Base-by-base conservation (phyloP, 305 asterid genomes). In the Nicotiana rustica region DNA sequence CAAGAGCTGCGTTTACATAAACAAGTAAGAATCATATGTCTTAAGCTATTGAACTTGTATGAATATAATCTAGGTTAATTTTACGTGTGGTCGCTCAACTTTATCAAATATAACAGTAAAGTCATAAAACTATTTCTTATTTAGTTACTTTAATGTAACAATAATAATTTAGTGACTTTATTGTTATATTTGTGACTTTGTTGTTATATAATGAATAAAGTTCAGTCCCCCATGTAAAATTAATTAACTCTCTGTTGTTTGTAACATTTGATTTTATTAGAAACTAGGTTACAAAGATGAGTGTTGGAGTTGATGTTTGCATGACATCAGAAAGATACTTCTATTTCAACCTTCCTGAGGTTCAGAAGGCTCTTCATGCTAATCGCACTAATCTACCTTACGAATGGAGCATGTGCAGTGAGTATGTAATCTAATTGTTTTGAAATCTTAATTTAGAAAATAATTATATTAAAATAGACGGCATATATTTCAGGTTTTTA, bases 341-440 rank as follows among this genome's bases (percentile, higher is more conserved):
- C 81, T 88, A 88, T 78, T 81, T 88, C 29, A 86, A 82, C 15
- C 87, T 86, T 33, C 90, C 89, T 4, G 83, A 88, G 56, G 90
- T 88, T 55, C 90, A 88, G 35, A 81, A 82, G 59, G 90, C 90
- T 82, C 89, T 88, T 64, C 90, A 86, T 86, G 90, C 90, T 41
- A 88, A 88, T 67, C 79, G 90, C 14, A 88, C 89, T 44, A 82
- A 82, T 44, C 64, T 88, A 57, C 90, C 86, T 1, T 86, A 84
- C 17, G 17, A 41, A 33, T 88, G 90, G 90, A 6, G 44, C 6
- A 84, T 81, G 86, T 88, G 90, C 84, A 86, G 90, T 88, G 31
- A 82, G 87, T 81, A 60, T 17, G 33, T 80, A 10, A 56, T 35
- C 62, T 6, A n/a, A 8, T 36, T 59, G 5, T 49, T 25, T 49